Base-by-base conservation (phyloP, 495 filamentous ascomycete genomes). In the Penicillium ochrochloron region DNA sequence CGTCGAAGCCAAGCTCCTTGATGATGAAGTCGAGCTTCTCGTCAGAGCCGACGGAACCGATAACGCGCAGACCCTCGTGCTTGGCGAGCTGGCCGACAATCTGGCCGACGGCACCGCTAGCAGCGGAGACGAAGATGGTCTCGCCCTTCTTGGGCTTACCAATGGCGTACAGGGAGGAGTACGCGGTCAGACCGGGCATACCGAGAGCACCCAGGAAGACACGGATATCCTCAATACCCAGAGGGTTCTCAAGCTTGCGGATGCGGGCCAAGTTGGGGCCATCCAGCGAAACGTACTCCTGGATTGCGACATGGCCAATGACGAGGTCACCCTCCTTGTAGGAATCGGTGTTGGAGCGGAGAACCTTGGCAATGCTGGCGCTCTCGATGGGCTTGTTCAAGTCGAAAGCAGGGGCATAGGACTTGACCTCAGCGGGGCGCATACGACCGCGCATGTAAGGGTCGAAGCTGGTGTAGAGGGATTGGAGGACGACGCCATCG, bases 151-250 rank as follows among this genome's bases (percentile, higher is more conserved):
- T 89, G 35, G 93, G 93, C 82, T 90, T 79, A 1, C 92, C 92
- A 59, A 97, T 94, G 69, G 90, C 88, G 73, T 94, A 89, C 66
- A 94, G 84, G 0, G 88, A 89, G 4, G 86, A 88, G 79, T 91
- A 97, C 2, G 90, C 93, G 0, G 92, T 95, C 70, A 96, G 74
- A 27, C 93, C 93, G 3, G 93, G 91, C 92, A 97, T 96, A 31
- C 93, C 93, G 25, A 97, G 80, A 15, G 90, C 84, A 15, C 92
- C 92, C 14, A 92, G 70, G 90, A 80, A 82, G 52, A 78, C 70
- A 48, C 80, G 77, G 62, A 80, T 73, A 57, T 82, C 80, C 65
- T 82, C 76, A 25, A 82, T 70, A 12, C 74, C 77, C 10, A 80
- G 68, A 15, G 78, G 80, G 71, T 82, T 82, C n/a, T 79, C 73